These are phyloP conservation scores for Durio zibethinus DNA, from an alignment of 345 rosid species.

Conservation along the genomic window DNA sequence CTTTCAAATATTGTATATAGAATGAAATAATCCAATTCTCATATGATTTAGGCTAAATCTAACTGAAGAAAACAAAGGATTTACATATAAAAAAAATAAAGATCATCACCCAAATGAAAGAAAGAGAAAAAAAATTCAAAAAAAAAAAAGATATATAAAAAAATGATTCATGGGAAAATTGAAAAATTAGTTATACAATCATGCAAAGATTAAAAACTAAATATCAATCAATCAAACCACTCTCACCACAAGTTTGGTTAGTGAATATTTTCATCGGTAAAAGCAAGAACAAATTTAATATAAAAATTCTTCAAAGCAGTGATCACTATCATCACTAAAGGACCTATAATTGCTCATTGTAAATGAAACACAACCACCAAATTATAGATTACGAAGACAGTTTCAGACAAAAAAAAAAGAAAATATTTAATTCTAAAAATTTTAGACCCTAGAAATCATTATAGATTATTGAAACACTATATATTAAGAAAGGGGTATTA, in stretches of 20 bases:
- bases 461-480: not conserved
- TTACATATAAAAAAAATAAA: no score
- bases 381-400: not conserved
- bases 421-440: not conserved
- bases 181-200: no score
- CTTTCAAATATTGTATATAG: no score
- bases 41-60: not conserved
- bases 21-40: not conserved
- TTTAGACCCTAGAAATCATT: not conserved
- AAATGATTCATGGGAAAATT: no score
- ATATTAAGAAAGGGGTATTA: not conserved
- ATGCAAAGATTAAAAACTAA: not conserved
- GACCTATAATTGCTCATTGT: conserved; percentile 15
- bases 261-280: not conserved
- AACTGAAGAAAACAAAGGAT: not conserved
- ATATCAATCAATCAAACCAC: not conserved
- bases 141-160: no score
- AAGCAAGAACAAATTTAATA: conserved; percentile 11
- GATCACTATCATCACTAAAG: conserved; percentile 11
- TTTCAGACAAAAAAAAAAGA: not conserved
- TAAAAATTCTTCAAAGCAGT: conserved; percentile 16
- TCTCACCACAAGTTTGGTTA: not conserved
- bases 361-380: not conserved
- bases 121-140: no score
- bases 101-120: no score